Base-by-base conservation (phyloP, 768 basidiomycete genomes). In the Tubosaeta sp. region DNA sequence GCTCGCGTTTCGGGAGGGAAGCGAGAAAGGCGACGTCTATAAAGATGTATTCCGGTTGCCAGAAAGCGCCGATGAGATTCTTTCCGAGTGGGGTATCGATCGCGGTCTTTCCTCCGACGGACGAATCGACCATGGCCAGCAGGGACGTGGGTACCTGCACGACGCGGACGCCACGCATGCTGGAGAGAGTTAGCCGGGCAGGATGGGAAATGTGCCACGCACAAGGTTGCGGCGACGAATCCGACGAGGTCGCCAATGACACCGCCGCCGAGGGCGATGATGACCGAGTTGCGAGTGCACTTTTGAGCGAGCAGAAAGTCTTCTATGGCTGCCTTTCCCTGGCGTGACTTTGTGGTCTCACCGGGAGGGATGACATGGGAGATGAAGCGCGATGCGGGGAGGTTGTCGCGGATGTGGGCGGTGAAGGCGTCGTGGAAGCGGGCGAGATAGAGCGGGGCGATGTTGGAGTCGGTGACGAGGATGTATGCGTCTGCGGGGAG, bases 31-130 rank as follows among this genome's bases (percentile, higher is more conserved):
- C 88, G 22, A 90, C 87, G 66, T 99, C 96, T 58, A 97, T 95
- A 72, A 99, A 99, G 65, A 98, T 87, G 74, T 87, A 97, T 60
- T 89, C 83, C 0, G 96, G 96, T 70, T 98, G 95, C 91, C 93
- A 94, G 76, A 98, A 99, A 5, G 95, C 89, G 52, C 96, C 96
- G 58, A 99, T 92, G 58, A 98, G 80, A 70, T 99, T 99, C 75
- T 99, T 99, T 49, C 96, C 96, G 56, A 93, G 90, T 2, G 92
- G 93, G 0, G 95, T 97, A 66, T 99, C 96, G 54, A 98, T 94
- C n/a, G 96, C 95, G 0, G 96, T 99, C 76, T 97, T 99, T 31
- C 96, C 95, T 6, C 96, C 96, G 39, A 99, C 86, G 53, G 91
- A 86, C 0, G 94, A 97, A 70, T 99, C 96, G 21, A 99, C 96